Base-by-base conservation (phyloP, 2,329 filamentous ascomycete genomes). In the Coleophoma cylindrospora region DNA sequence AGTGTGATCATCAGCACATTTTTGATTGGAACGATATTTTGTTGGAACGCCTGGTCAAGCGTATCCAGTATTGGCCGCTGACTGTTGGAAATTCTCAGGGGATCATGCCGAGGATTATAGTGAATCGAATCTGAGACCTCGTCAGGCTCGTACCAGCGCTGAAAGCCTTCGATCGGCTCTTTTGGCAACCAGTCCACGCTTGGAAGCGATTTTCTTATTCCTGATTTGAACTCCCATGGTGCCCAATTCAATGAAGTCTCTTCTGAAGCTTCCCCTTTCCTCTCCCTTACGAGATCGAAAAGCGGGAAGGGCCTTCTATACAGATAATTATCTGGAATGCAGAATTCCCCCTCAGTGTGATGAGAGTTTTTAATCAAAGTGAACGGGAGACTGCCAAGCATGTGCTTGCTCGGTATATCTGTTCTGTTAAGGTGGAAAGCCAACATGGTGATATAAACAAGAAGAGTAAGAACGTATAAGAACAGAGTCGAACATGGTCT, bases 1-100 rank as follows among this genome's bases (percentile, higher is more conserved):
- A 71, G 55, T 4, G 65, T 68, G 27, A 71, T 45, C 11, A 71
- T 27, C 8, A 70, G 59, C 1, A 70, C 61, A 56, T 71, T 65
- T 27, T 70, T 67, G 34, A 71, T 70, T 1, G 58, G 47, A n/a
- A 68, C 59, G 0, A 64, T 56, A 27, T 61, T 53, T 9, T 61
- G 46, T 22, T 64, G 53, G 19, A 69, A 57, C 0, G 62, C 61
- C 14, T 63, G 51, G 36, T 62, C 49, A 34, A 71, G 50, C 2
- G 62, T 55, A 13, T 60, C 54, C 12, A 70, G 55, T 6, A 71
- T 50, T 5, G 61, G 59, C 14, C 60, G 50, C 6, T 63, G 63
- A 12, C 68, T 47, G 49, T 71, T 71, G 2, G 66, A 66, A 32
- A 71, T 61, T 53, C 66, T 66, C 9, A 71, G 52, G 0, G 68